Base-by-base conservation (phyloP, 129 eudicot species). In the Flaveria sonorensis region DNA sequence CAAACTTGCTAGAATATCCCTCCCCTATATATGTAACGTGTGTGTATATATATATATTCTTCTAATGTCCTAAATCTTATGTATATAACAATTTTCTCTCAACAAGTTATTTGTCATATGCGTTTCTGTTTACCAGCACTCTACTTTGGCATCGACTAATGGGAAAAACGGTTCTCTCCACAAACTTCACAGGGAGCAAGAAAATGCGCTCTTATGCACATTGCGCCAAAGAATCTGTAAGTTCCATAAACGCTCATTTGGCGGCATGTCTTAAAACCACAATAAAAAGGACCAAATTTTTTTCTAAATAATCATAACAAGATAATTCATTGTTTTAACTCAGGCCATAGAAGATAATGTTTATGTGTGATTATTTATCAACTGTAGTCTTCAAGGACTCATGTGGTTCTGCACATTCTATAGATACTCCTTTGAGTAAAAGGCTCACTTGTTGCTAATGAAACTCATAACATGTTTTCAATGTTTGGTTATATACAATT, bases 111-210 rank as follows among this genome's bases (percentile, higher is more conserved):
- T 2, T 63, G 23, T 63, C 21, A 32, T 1, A 7, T 63, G 46
- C 30, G 46, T 2, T 30, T 62, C 1, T 30, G 45, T 67, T 42
- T 67, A 16, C 19, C 75, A 70, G 62, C 9, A 62, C 62, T 48
- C 62, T 70, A 15, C 75, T 70, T 70, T 70, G 75, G 75, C 75
- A 70, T 28, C 62, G 75, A 16, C 55, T 70, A 48, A 70, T 70
- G 75, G 75, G 75, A 15, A 9, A 1, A 15, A 26, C 36, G 15
- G 62, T 70, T 70, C 62, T 70, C 14, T 70, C 75, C 18, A 70
- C 75, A 45, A 26, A 28, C 75, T 70, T 70, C 2, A 70, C 43
- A 7, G 62, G 75, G 14, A 70, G 59, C 46, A 70, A 48, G 75
- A 70, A 70, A 50, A 24, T 70, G 8, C 61, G 43, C 7, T 48